Percentiles rank a stretch among this genome's conserved stretches.
These are phyloP conservation scores for Galeopsis tetrahit DNA, from an alignment of 257 asterid genomes.

Conservation along the genomic window DNA sequence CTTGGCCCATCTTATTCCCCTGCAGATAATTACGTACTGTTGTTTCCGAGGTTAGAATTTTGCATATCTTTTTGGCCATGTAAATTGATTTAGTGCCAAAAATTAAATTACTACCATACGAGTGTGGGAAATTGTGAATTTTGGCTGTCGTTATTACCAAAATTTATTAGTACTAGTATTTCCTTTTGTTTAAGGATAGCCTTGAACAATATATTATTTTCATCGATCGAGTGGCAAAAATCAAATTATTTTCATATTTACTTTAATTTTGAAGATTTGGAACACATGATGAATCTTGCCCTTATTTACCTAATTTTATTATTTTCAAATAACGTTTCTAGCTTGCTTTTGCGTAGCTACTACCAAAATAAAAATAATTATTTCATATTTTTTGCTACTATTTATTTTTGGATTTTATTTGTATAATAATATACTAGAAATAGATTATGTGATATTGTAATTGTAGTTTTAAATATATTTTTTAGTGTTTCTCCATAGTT, in stretches of 20 bases:
- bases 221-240: background rate
- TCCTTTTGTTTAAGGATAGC: conserved; percentile 2
- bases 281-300: background rate
- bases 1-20: background rate
- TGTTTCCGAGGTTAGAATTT: background rate
- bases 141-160: background rate
- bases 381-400: background rate
- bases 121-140: background rate
- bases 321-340: background rate
- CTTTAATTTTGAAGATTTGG: background rate
- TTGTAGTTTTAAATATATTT: no score
- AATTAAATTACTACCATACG: background rate
- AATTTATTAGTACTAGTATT: conserved; percentile 14
- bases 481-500: no score
- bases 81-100: background rate
- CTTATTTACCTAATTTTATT: background rate
- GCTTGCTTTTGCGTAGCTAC: no score
- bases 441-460: no score
- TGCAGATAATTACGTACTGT: background rate
- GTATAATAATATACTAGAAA: no score
- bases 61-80: background rate
- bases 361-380: conserved; percentile 9
- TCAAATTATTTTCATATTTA: background rate
- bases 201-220: background rate
- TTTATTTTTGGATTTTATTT: no score